Evolutionary conservation across 768 basidiomycete genomes (phyloP).

Genomic region (Pulveroboletus sp.): DNA sequence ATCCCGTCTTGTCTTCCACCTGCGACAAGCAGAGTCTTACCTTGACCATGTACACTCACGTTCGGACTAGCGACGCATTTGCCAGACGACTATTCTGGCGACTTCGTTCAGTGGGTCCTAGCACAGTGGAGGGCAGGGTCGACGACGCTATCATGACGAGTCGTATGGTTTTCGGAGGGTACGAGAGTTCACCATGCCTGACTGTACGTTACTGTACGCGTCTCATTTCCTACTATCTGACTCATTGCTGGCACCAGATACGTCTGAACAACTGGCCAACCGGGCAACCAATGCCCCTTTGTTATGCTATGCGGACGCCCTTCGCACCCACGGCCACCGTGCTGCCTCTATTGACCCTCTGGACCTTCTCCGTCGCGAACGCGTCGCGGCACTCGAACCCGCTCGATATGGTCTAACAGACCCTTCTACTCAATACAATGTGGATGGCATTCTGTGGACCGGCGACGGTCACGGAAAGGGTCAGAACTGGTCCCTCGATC

Average conservation of each 20-base stretch:
- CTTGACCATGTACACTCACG: slow-evolving; percentile 16
- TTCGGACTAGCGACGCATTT: slow-evolving; percentile 13
- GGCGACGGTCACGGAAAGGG: slow-evolving; percentile 22
- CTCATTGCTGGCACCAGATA: slow-evolving; percentile 43
- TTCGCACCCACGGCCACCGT: slow-evolving; percentile 82
- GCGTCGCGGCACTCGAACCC: slow-evolving; percentile 73
- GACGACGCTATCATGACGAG: slow-evolving; percentile 65
- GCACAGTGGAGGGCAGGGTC: slow-evolving; percentile 11
- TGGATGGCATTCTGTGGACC: slow-evolving; percentile 84
- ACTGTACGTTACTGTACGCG: slow-evolving; percentile 49
- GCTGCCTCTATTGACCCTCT: slow-evolving; percentile 86
- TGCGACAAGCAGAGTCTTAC: background rate
- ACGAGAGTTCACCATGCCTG: slow-evolving; percentile 60
- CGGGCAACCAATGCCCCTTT: slow-evolving; percentile 72
- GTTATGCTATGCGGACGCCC: slow-evolving; percentile 84
- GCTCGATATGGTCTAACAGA: slow-evolving; percentile 71
- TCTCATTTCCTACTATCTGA: background rate
- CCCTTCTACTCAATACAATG: slow-evolving; percentile 53
- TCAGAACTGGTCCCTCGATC: slow-evolving; percentile 62
- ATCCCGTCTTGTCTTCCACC: background rate
- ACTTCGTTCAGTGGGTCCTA: background rate
- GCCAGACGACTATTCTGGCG: slow-evolving; percentile 9
- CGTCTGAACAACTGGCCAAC: slow-evolving; percentile 60
- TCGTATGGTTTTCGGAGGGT: slow-evolving; percentile 76
- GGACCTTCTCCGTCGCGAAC: slow-evolving; percentile 82